Percentiles rank a stretch among this genome's conserved stretches.
phyloP scores from a whole-genome alignment of 352 stramenopile species.

The Phytopythium delawarense region DNA sequence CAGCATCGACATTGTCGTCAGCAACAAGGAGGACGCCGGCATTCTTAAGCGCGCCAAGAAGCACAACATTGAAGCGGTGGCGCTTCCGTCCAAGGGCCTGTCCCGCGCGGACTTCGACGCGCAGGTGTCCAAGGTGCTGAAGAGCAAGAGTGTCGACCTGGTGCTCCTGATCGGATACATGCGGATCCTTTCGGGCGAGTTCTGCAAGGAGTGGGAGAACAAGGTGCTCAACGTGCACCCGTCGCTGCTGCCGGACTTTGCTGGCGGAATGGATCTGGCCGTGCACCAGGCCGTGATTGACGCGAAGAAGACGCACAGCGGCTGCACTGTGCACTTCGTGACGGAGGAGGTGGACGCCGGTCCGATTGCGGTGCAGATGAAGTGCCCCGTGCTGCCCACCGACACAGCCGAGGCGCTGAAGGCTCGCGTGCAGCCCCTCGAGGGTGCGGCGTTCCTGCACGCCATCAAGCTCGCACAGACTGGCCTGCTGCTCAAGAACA shows the following conservation, averaged over 20 bases:
- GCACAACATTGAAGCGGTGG: constrained; percentile 65
- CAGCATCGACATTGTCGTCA: constrained; percentile 95
- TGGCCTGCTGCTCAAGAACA: constrained; percentile 47
- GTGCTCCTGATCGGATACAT: constrained; percentile 99
- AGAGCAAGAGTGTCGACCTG: constrained; percentile 93
- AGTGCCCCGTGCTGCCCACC: constrained; percentile 84
- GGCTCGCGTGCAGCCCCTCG: constrained; percentile 95
- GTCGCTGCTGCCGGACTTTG: constrained; percentile 98
- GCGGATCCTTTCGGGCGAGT: constrained; percentile 96
- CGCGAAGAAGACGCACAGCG: constrained; percentile 93
- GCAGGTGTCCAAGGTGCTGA: constrained; percentile 91
- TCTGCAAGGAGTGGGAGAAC: constrained; percentile 94
- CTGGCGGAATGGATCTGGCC: constrained; percentile 99
- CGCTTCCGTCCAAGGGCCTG: constrained; percentile 70
- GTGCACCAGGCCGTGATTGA: constrained; percentile 98
- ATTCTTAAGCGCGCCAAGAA: constrained; percentile 94
- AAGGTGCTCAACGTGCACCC: constrained; percentile 99
- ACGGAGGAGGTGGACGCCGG: constrained; percentile 97
- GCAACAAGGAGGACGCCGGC: constrained; percentile 90
- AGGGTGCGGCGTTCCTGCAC: constrained; percentile 92
- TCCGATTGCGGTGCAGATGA: constrained; percentile 97
- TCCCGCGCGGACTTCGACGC: constrained; percentile 93
- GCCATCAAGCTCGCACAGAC: constrained; percentile 81
- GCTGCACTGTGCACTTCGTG: constrained; percentile 99
- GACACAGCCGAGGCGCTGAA: constrained; percentile 96